Base-by-base conservation (phyloP, 2,329 filamentous ascomycete genomes). In the Colletotrichum graminicola region DNA sequence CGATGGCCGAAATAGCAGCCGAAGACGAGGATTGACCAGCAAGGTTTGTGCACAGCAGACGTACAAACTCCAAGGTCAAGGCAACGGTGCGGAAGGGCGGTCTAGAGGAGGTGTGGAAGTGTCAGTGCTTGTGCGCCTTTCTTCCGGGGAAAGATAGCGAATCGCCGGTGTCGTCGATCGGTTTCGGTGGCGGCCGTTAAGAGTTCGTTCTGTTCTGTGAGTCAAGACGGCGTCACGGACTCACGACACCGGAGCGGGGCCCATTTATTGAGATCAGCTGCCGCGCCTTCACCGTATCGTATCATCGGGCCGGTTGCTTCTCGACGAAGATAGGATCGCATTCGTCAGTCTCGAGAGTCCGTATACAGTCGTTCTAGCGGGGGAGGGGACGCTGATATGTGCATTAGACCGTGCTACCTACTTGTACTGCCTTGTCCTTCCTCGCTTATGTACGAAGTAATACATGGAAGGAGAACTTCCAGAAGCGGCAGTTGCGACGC, bases 221-320 rank as follows among this genome's bases (percentile, higher is more conserved):
- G 66, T 68, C 61, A 68, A 68, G 51, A 59, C 52, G 61, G 61
- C 34, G 61, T 65, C 36, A 68, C 61, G 36, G 52, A 57, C 51
- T 65, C 18, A 45, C 52, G 29, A 32, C 47, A 68, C 39, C 60
- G 29, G 51, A 59, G 34, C 26, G 52, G n/a, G 51, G 26, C 34
- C 65, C 65, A 64, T 52, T 57, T 29, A 26, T 59, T 21, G 41
- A 52, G 60, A 52, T 65, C 66, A 68, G 60, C 51, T 68, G 66
- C 39, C 34, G 52, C 21, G 21, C 41, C 51, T 51, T 65, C 66
- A 62, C 52, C 49, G 47, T n/a, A 45, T 45, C 65, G 59, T 56
- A 29, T 56, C n/a, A 26, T 68, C 61, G 66, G 52, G 34, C 32
- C 5, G 26, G 23, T 34, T 10, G 36, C 26, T 52, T 14, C 29